phyloP scores from a whole-genome alignment of 1,284 basidiomycete genomes.

The Tylopilus orsonianus region DNA sequence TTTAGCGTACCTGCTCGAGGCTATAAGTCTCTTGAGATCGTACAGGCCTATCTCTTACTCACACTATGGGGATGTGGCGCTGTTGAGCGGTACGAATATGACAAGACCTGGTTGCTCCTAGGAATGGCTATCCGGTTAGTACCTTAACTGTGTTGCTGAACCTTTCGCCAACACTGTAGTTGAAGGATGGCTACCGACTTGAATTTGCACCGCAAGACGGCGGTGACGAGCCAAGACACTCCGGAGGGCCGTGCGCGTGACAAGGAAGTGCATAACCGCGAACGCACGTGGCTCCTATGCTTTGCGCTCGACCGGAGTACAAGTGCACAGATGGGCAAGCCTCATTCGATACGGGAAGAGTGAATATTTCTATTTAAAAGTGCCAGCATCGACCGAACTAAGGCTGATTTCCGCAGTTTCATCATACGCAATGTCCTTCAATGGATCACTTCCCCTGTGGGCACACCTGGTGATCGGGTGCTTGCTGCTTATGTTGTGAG shows the following conservation, averaged over 20 bases:
- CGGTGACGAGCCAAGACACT: constrained; percentile 65
- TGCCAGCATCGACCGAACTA: neutral
- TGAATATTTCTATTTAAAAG: constrained; percentile 42
- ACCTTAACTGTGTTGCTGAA: neutral
- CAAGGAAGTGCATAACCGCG: constrained; percentile 87
- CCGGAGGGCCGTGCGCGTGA: constrained; percentile 74
- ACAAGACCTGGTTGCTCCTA: constrained; percentile 90
- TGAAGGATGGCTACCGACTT: constrained; percentile 92
- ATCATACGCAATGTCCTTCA: constrained; percentile 83
- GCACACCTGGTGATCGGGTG: constrained; percentile 61
- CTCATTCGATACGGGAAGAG: constrained; percentile 84
- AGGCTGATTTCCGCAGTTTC: constrained; percentile 47
- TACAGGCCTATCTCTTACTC: constrained; percentile 86
- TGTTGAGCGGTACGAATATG: constrained; percentile 93
- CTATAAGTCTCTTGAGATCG: constrained; percentile 95
- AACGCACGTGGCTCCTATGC: constrained; percentile 92
- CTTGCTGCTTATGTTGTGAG: constrained; percentile 72
- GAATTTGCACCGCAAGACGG: constrained; percentile 90
- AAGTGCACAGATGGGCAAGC: constrained; percentile 93
- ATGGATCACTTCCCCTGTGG: constrained; percentile 67
- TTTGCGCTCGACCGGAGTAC: constrained; percentile 89
- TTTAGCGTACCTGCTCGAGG: constrained; percentile 83
- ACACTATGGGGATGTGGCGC: constrained; percentile 87
- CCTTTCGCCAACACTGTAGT: constrained; percentile 11
- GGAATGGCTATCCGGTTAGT: constrained; percentile 81